phyloP scores from a whole-genome alignment of 129 eudicot species.

The Centaurea solstitialis region DNA sequence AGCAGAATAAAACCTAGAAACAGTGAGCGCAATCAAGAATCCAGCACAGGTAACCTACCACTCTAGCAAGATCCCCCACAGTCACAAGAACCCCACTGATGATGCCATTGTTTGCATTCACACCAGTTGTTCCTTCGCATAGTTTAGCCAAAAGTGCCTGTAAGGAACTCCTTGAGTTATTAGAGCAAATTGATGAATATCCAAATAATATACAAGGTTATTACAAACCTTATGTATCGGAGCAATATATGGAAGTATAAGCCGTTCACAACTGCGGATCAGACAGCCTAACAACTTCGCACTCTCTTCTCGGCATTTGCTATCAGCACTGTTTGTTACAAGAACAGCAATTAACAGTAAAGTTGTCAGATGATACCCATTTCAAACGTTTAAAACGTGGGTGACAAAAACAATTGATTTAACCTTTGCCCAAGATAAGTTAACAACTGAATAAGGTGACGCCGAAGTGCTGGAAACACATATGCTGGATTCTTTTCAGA shows the following conservation, averaged over 20 bases:
- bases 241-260: conserved; percentile 92
- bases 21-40: conserved; percentile 14
- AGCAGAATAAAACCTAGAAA: conserved; percentile 3
- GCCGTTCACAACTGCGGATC: conserved; percentile 92
- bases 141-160: conserved; percentile 95
- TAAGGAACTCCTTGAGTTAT: conserved; percentile 20
- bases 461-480: conserved; percentile 98
- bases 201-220: background rate
- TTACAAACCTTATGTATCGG: conserved; percentile 84
- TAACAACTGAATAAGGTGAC: conserved; percentile 87
- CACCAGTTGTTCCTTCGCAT: conserved; percentile 83
- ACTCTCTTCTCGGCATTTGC: conserved; percentile 97
- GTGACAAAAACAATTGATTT: conserved; percentile 10
- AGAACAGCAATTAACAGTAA: background rate
- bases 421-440: conserved; percentile 90
- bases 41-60: conserved; percentile 52
- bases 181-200: background rate
- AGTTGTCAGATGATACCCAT: background rate
- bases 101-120: conserved; percentile 84
- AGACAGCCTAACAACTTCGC: conserved; percentile 94
- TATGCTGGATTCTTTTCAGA: conserved; percentile 98
- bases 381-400: conserved; percentile 3
- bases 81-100: conserved; percentile 90
- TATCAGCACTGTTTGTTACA: conserved; percentile 78
- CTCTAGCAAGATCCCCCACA: conserved; percentile 97